phyloP scores from a whole-genome alignment of 192 early-diverging fungal species.

The Coemansia sp. region DNA sequence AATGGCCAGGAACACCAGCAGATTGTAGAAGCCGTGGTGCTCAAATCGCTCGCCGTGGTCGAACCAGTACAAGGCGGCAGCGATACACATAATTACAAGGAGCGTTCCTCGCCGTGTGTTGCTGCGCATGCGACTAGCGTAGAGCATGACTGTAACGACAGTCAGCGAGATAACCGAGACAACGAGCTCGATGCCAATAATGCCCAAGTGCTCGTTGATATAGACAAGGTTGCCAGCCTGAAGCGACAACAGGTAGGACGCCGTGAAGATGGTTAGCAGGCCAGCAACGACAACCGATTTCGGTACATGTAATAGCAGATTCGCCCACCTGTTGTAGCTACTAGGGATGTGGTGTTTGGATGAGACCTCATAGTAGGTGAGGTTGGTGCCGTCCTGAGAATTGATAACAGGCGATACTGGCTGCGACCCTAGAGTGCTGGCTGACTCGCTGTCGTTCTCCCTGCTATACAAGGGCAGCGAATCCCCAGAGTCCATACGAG shows the following conservation, averaged over 20 bases:
- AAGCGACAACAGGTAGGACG: conserved; percentile 27
- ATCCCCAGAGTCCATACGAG: background rate
- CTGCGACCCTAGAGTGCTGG: background rate
- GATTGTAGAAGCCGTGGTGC: conserved; percentile 60
- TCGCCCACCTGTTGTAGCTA: background rate
- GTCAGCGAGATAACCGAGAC: conserved; percentile 56
- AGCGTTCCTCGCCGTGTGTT: conserved; percentile 27
- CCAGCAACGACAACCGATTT: conserved; percentile 10
- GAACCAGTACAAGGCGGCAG: conserved; percentile 49
- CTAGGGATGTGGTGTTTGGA: background rate
- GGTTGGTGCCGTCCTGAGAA: background rate
- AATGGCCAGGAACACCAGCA: conserved; percentile 61
- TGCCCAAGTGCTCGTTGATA: conserved; percentile 57
- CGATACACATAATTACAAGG: conserved; percentile 15
- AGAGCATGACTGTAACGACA: conserved; percentile 44
- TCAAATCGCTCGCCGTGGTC: conserved; percentile 65
- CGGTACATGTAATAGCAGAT: conserved; percentile 1
- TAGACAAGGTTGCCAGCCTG: conserved; percentile 57
- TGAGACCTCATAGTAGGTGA: background rate
- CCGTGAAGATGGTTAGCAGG: conserved; percentile 2
- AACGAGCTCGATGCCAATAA: conserved; percentile 52
- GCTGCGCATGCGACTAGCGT: conserved; percentile 39
- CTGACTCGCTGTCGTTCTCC: background rate
- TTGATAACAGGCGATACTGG: background rate
- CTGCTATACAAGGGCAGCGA: background rate